Evolutionary conservation across 2,329 filamentous ascomycete genomes (phyloP), one percentile per base, ranked within the genome.

Genomic region (Cladophialophora carrionii): DNA sequence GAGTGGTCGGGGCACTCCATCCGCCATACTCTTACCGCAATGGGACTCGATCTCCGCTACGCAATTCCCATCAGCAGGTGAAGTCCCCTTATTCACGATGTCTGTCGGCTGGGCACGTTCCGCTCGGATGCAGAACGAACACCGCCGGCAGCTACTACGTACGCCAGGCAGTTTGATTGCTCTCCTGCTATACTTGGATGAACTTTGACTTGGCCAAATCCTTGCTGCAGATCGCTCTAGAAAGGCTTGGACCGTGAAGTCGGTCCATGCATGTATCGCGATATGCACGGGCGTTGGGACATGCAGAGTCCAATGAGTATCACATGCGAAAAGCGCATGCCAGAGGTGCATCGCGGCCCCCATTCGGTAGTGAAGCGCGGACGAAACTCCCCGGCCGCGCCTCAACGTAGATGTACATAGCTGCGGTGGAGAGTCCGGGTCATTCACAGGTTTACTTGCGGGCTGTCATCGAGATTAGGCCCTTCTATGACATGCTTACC

Each of bases 61-160:
- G 17, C n/a, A 17, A 43, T 43, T 43, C 17, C 14, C n/a, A 43
- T 7, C 37, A 20, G 37, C 37, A 17, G 8, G 7, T 12, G 37
- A 43, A n/a, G 8, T 17, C n/a, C 37, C 37, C 37, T 20, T n/a
- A n/a, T 8, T 43, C 37, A 8, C n/a, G 5, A 14, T 14, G 8
- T 29, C n/a, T 8, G 29, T 54, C 52, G 24, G 52, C 52, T 32
- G 52, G 52, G 52, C 52, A 54, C 52, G 52, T 29, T 54, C 52
- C 52, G 52, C 52, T 29, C 52, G 52, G 52, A 32, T 54, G 52
- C 14, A 32, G 17, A 31, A 8, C 10, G n/a, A 54, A 34, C 17
- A 10, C 9, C 6, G 24, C 24, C 29, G 52, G 29, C 51, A 1
- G 51, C 51, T 32, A n/a, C 22, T 54, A 53, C 43, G 26, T 49